Evolutionary conservation across 495 filamentous ascomycete genomes (phyloP), one percentile per base, ranked within the genome.

Genomic region (Letharia lupina): DNA sequence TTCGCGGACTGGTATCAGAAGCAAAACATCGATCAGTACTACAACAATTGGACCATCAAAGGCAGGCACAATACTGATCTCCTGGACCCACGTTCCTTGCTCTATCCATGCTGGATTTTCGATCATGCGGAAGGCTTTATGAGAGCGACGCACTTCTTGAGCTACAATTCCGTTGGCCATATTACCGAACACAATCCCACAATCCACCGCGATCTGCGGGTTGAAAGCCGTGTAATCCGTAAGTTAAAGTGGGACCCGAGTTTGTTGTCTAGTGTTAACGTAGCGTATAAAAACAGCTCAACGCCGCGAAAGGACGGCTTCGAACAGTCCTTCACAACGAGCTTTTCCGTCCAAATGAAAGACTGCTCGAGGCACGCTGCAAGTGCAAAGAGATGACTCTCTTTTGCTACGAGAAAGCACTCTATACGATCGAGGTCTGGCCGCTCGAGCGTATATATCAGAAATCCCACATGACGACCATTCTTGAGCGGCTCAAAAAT

Each of bases 261-360:
- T n/a, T 4, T 60, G 37, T 59, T 57, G 44, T 31, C 9, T 13
- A 3, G 16, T 16, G 15, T 37, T 52, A 28, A 60, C 15, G 48
- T 4, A 35, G 0, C 15, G 15, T 9, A 8, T 23, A 33, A 74
- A 71, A 75, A 48, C 74, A 75, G 47, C 23, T 76, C 5, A 75
- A 75, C 42, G 74, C 71, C 8, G 69, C 74, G 7, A 74, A 71
- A 50, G 72, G 73, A 11, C 66, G 73, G 4, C 60, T 76, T 16
- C 67, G 67, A 40, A 73, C 58, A 2, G 66, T 76, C 20, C 62
- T 73, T 6, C 68, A 63, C 62, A 42, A 65, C 31, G 65, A 40
- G 23, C 56, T 75, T 2, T 73, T 67, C 37, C 31, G 31, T 8
- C 65, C 63, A 8, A 56, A 50, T 40, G 56, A 61, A 23, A 5